Evolutionary conservation across 2,329 filamentous ascomycete species (phyloP).

Genomic region (Verticillium zaregamsianum): DNA sequence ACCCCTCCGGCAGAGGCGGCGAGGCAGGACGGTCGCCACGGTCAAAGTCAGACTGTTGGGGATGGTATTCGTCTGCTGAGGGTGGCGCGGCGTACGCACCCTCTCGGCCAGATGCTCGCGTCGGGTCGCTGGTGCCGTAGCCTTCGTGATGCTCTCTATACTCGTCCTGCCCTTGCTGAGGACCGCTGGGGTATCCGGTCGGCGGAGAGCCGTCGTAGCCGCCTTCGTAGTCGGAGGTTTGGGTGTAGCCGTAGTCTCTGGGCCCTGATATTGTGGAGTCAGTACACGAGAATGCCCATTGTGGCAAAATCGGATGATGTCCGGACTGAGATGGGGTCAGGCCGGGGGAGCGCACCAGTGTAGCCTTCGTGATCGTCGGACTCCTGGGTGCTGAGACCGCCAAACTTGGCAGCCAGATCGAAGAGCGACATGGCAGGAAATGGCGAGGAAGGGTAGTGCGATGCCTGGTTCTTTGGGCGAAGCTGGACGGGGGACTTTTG

Average conservation of each 20-base stretch:
- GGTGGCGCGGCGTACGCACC: constrained; percentile 13
- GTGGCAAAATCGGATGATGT: not conserved
- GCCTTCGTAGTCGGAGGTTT: constrained; percentile 2
- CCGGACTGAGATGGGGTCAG: not conserved
- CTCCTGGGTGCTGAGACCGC: constrained; percentile 30
- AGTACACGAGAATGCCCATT: not conserved
- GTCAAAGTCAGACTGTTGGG: constrained; percentile 4
- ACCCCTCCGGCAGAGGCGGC: constrained; percentile 47
- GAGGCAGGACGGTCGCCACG: constrained; percentile 17
- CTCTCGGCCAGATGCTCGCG: not conserved
- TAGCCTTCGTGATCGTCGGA: constrained; percentile 22
- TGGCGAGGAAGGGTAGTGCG: not conserved
- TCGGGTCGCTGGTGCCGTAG: constrained; percentile 10
- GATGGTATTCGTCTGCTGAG: constrained; percentile 3
- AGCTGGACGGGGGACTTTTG: not conserved
- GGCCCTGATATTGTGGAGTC: constrained; percentile 1
- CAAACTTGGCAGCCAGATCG: constrained; percentile 27
- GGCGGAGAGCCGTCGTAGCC: constrained; percentile 12
- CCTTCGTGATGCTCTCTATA: constrained; percentile 8
- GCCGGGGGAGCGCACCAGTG: constrained; percentile 4
- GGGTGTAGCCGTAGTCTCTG: constrained; percentile 11
- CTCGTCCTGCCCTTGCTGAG: constrained; percentile 10
- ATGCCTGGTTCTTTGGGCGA: too few relatives aligned
- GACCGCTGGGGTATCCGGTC: constrained; percentile 10
- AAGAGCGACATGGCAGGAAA: constrained; percentile 27